These are phyloP conservation scores for Taphrina sp. DNA, from an alignment of 1,139 yeast genomes.

Conservation along the genomic window DNA sequence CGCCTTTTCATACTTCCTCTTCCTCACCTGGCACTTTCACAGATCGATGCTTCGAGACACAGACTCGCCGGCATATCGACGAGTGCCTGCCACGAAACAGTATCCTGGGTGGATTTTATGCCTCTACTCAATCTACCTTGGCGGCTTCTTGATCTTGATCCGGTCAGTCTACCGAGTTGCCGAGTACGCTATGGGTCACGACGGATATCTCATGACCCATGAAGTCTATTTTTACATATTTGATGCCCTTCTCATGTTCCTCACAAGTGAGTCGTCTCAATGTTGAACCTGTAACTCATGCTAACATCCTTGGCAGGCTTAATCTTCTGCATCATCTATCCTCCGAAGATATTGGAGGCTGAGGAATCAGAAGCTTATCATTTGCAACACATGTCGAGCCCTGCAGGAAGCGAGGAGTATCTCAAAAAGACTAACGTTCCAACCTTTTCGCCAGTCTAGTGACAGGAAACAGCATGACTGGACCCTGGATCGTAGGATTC, in stretches of 20 bases:
- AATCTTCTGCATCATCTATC: not conserved
- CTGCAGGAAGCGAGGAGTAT: no score
- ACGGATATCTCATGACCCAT: slow-evolving; percentile 63
- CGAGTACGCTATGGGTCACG: slow-evolving; percentile 77
- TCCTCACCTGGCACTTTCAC: slow-evolving; percentile 37
- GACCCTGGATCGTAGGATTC: no score
- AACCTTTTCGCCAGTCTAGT: no score
- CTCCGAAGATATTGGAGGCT: not conserved
- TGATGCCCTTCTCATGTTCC: slow-evolving; percentile 67
- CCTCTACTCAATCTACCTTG: slow-evolving; percentile 40
- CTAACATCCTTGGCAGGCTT: no score
- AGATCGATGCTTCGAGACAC: slow-evolving; percentile 32
- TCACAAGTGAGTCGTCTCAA: no score
- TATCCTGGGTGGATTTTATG: no score
- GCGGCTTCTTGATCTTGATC: slow-evolving; percentile 60
- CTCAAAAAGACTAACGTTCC: no score
- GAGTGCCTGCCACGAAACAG: no score
- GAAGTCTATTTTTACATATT: slow-evolving; percentile 73
- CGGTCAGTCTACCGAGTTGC: slow-evolving; percentile 79
- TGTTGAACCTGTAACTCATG: no score
- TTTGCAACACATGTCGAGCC: no score
- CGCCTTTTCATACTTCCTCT: slow-evolving; percentile 46
- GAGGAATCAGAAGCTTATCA: no score
- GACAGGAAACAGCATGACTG: no score
- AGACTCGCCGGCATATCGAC: not conserved